Percentiles rank a stretch among this genome's conserved stretches.
These are phyloP conservation scores for Phytopythium vexans DNA, from an alignment of 352 stramenopile genomes.

Conservation along the genomic window DNA sequence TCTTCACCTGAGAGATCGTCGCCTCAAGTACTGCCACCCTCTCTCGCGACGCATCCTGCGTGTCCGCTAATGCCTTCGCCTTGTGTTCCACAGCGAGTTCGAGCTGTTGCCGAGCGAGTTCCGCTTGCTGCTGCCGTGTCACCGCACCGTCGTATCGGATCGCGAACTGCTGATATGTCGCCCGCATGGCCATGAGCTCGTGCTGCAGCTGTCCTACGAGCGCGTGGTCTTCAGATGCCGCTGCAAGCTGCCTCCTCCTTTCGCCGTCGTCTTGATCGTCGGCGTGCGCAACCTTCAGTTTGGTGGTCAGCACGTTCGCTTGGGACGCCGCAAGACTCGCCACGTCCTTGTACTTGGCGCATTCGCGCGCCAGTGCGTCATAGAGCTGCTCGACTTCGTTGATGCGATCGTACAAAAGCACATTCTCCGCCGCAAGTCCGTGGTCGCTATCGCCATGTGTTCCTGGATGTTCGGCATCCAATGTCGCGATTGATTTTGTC, in stretches of 20 bases:
- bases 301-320: conserved; percentile 48
- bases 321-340: conserved; percentile 61
- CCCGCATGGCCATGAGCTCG: conserved; percentile 87
- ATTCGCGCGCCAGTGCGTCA: conserved; percentile 56
- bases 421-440: conserved; percentile 50
- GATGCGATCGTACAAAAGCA: conserved; percentile 59
- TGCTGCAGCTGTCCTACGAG: conserved; percentile 89
- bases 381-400: conserved; percentile 76
- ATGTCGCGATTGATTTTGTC: background rate
- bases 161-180: conserved; percentile 79
- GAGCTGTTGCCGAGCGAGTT: conserved; percentile 55
- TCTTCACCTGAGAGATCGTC: conserved; percentile 43
- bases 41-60: conserved; percentile 31
- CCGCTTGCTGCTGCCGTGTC: conserved; percentile 46
- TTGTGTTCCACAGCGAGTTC: conserved; percentile 52
- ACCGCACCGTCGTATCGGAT: conserved; percentile 58
- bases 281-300: conserved; percentile 48
- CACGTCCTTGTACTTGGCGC: conserved; percentile 60
- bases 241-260: conserved; percentile 51
- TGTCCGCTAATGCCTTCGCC: conserved; percentile 24
- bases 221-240: conserved; percentile 84
- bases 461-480: background rate
- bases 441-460: conserved; percentile 6
- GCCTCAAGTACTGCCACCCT: conserved; percentile 42
- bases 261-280: conserved; percentile 38